A percentile compares a stretch with the other conserved stretches of the same genome.
Evolutionary conservation across 495 filamentous ascomycete genomes (phyloP).

Genomic region (Penicillium argentinense): DNA sequence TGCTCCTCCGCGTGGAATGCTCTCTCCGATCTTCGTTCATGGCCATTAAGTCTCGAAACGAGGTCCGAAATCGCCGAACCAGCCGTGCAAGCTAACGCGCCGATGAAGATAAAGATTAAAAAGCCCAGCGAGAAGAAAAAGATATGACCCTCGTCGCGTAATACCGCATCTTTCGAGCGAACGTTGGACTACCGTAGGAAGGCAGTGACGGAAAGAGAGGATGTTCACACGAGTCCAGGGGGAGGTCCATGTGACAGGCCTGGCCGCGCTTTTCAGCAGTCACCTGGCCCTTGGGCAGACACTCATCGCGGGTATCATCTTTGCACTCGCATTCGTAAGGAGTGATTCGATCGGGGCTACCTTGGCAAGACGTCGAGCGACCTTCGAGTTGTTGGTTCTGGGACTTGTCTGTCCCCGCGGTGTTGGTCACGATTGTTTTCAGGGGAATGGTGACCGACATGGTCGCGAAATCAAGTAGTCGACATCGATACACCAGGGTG

Average conservation of each 20-base stretch:
- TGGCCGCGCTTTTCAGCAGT: conserved; percentile 8
- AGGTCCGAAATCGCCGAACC: conserved; percentile 46
- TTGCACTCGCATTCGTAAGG: background rate
- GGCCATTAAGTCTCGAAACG: conserved; percentile 50
- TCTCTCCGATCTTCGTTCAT: conserved; percentile 56
- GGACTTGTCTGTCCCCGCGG: background rate
- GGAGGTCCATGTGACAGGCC: background rate
- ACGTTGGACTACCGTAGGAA: conserved; percentile 73
- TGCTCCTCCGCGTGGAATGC: conserved; percentile 74
- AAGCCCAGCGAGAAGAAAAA: conserved; percentile 76
- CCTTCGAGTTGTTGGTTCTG: background rate
- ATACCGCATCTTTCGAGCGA: conserved; percentile 62
- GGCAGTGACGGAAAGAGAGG: conserved; percentile 89
- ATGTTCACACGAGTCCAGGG: conserved; percentile 43
- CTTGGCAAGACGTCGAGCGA: background rate
- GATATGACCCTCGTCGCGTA: conserved; percentile 61
- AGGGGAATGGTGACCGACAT: conserved; percentile 19
- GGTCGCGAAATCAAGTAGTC: conserved; percentile 5
- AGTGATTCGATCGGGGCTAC: background rate
- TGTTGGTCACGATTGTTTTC: background rate
- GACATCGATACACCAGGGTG: background rate
- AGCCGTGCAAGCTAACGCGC: conserved; percentile 64
- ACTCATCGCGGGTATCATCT: background rate
- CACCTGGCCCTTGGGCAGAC: background rate
- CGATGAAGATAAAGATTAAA: conserved; percentile 70